These are phyloP conservation scores for Fraxinus nigra DNA, from an alignment of 305 asterid genomes.

Conservation along the genomic window DNA sequence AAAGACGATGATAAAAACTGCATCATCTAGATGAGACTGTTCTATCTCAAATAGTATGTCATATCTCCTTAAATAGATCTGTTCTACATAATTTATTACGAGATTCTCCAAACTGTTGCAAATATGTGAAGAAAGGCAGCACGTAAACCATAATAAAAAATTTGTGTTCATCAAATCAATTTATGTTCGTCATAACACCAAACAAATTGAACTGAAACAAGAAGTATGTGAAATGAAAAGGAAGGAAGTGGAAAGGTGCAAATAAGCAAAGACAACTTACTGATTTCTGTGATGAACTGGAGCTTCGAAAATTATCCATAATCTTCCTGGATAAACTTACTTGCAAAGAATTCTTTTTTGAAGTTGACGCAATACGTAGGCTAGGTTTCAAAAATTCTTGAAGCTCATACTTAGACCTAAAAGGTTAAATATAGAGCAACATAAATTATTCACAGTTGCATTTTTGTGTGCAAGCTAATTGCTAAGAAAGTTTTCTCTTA, in stretches of 20 bases:
- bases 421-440: slow-evolving; percentile 2
- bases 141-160: neutral
- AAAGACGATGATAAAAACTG: neutral
- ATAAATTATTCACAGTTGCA: neutral
- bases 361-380: slow-evolving; percentile 73
- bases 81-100: neutral
- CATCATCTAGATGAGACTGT: neutral
- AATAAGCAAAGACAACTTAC: slow-evolving; percentile 42
- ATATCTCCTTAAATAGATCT: neutral
- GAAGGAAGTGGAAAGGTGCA: neutral
- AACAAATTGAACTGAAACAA: neutral
- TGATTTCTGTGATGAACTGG: slow-evolving; percentile 53
- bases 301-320: slow-evolving; percentile 57
- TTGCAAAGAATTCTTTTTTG: slow-evolving; percentile 57
- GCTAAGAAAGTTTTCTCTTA: neutral
- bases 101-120: neutral
- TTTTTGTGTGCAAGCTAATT: neutral
- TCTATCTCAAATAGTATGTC: neutral
- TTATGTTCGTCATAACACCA: neutral
- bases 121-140: neutral
- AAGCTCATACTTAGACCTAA: slow-evolving; percentile 82
- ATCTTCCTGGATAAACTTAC: slow-evolving; percentile 70
- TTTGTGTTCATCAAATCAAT: neutral
- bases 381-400: slow-evolving; percentile 93
- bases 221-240: neutral